Evolutionary conservation across 179 eudicot species (phyloP).

Genomic region (Spinacia oleracea): DNA sequence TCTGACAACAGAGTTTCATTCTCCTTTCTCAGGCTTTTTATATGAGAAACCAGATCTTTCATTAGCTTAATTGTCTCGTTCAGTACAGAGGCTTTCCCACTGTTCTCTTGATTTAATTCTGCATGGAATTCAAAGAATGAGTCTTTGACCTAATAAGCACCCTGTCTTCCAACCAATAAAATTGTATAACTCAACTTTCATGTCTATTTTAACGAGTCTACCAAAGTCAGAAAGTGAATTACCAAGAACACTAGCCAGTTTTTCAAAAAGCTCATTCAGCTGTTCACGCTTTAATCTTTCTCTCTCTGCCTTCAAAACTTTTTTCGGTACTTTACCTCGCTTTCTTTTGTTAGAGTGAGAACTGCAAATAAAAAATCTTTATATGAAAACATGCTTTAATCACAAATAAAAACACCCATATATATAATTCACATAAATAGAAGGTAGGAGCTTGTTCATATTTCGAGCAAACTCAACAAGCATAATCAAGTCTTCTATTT

Average conservation of each 20-base stretch:
- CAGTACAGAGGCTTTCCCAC: constrained; percentile 73
- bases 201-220: neutral
- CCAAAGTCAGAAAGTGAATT: constrained; percentile 21
- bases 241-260: constrained; percentile 74
- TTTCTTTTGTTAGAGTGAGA: constrained; percentile 46
- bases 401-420: neutral
- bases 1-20: constrained; percentile 69
- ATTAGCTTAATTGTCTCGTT: constrained; percentile 61
- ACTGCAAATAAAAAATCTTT: constrained; percentile 39
- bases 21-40: constrained; percentile 60
- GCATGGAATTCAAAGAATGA: constrained; percentile 22
- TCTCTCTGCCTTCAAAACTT: constrained; percentile 74
- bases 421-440: neutral
- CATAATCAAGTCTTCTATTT: neutral
- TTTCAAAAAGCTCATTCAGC: constrained; percentile 67
- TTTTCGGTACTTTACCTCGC: constrained; percentile 56
- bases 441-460: neutral
- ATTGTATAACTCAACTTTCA: neutral
- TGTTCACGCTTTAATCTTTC: constrained; percentile 86
- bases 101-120: constrained; percentile 61
- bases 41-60: constrained; percentile 58
- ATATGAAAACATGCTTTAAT: neutral
- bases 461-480: constrained; percentile 2
- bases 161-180: neutral
- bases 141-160: neutral